Conservation (phyloP, 352 stramenopile genomes). For the Pythium biforme region DNA sequence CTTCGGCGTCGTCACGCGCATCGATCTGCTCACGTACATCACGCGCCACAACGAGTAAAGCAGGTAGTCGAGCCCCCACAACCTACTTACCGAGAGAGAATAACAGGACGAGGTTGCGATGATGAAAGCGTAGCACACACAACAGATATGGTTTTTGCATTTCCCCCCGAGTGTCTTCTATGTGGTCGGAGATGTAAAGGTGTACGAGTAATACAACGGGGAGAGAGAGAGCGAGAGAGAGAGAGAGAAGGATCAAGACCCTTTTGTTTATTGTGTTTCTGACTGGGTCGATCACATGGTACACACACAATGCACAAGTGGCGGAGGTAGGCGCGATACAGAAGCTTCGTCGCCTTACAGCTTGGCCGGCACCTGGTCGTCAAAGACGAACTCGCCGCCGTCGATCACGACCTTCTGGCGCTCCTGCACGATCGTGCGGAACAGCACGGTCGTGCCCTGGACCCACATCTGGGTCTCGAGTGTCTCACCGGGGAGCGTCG, state of each 20-base stretch:
- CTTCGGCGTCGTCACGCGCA: slow-evolving; percentile 94
- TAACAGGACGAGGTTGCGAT: background rate
- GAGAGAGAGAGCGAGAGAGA: too few species aligned
- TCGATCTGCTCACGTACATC: slow-evolving; percentile 96
- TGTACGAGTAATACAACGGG: too few species aligned
- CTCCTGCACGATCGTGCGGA: slow-evolving; percentile 77
- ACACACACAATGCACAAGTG: too few species aligned
- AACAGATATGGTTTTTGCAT: too few species aligned
- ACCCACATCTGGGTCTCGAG: slow-evolving; percentile 86
- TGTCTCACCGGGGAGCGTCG: slow-evolving; percentile 84
- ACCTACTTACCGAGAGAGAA: too few species aligned
- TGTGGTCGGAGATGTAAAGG: too few species aligned
- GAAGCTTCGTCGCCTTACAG: slow-evolving; percentile 8
- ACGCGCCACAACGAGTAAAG: slow-evolving; percentile 53
- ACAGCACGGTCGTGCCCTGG: slow-evolving; percentile 50
- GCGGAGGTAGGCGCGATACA: too few species aligned
- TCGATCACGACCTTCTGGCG: slow-evolving; percentile 75
- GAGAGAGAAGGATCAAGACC: too few species aligned
- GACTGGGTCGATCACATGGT: too few species aligned
- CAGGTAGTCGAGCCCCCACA: background rate
- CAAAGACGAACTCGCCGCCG: slow-evolving; percentile 74
- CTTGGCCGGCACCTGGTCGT: slow-evolving; percentile 29
- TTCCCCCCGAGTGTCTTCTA: too few species aligned
- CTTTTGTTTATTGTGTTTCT: too few species aligned
- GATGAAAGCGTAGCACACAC: too few species aligned